phyloP scores from a whole-genome alignment of 148 eudicot genomes.

The Camellia sinensis region DNA sequence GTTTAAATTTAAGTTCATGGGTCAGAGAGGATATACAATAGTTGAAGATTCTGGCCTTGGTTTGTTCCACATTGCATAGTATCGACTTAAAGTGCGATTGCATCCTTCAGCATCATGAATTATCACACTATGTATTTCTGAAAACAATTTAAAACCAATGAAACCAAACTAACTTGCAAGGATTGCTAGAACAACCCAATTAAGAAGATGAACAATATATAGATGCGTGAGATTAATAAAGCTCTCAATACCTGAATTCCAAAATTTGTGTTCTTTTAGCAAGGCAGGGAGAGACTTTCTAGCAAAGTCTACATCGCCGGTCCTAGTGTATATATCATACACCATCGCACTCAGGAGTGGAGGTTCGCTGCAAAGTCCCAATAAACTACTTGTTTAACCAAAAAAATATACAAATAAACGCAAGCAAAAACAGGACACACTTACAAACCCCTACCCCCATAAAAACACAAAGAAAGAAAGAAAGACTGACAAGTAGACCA shows the following conservation, averaged over 20 bases:
- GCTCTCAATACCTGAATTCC: slow-evolving; percentile 64
- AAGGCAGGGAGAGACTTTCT: slow-evolving; percentile 65
- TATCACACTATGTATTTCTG: slow-evolving; percentile 77
- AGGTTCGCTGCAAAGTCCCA: slow-evolving; percentile 60
- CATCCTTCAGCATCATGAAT: slow-evolving; percentile 59
- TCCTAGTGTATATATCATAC: slow-evolving; percentile 56
- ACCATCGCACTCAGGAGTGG: slow-evolving; percentile 90
- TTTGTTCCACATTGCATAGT: slow-evolving; percentile 89
- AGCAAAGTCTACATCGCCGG: slow-evolving; percentile 54
- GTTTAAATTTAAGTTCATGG: background rate
- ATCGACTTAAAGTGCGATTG: slow-evolving; percentile 62
- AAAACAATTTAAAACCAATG: background rate
- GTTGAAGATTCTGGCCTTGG: slow-evolving; percentile 96
- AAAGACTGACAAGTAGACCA: background rate
- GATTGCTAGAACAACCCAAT: background rate
- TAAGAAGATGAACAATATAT: background rate
- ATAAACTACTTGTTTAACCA: slow-evolving; percentile 1
- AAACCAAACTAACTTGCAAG: background rate
- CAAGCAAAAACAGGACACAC: background rate
- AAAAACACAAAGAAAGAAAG: too few species aligned
- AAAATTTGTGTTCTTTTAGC: slow-evolving; percentile 66
- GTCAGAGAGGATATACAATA: slow-evolving; percentile 39
- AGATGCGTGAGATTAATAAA: background rate
- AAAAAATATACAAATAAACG: background rate
- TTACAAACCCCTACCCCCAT: too few species aligned